Base-by-base conservation (phyloP, 1,284 basidiomycete genomes). In the Ustilago loliicola region DNA sequence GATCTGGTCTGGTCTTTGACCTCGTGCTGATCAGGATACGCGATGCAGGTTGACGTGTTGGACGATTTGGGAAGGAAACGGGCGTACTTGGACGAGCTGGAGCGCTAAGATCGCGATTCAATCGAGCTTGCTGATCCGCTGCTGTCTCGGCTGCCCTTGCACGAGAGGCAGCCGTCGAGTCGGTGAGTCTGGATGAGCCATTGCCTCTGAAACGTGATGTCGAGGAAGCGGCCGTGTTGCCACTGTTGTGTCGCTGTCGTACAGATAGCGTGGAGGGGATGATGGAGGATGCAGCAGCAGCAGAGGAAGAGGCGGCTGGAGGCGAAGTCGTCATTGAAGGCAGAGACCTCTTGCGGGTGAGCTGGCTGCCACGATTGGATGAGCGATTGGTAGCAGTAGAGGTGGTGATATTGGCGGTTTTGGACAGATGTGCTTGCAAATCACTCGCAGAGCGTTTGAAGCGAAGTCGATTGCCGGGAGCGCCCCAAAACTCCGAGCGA, bases 101-200 rank as follows among this genome's bases (percentile, higher is more conserved):
- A 17, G 74, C 58, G 15, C 34, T 62, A 5, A 52, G 15, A n/a
- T 76, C 65, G 29, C 61, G 62, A 32, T 65, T 65, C 55, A 63
- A 40, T 5, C 69, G 64, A 13, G 73, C 71, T 34, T 66, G 51
- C 30, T 59, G 61, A 50, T 70, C 72, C 2, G 79, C 77, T 10
- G 72, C 72, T 15, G 79, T 77, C 42, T 81, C 77, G n/a, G 79
- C 77, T 1, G 69, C 79, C n/a, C 76, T 65, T 19, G 77, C 76
- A 48, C 76, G 61, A 11, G 79, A 79, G 3, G 77, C 73, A 3
- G 79, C 79, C 2, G 79, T 79, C 19, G 79, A 80, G 21, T 78
- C 69, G 42, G 69, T 79, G 32, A 79, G 69, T 27, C 71, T 67
- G 29, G 71, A 73, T 27, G 54, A 21, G 10, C 56, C 58, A 13